Evolutionary conservation across 2,329 filamentous ascomycete species (phyloP).

Genomic region (Colletotrichum coccodes): DNA sequence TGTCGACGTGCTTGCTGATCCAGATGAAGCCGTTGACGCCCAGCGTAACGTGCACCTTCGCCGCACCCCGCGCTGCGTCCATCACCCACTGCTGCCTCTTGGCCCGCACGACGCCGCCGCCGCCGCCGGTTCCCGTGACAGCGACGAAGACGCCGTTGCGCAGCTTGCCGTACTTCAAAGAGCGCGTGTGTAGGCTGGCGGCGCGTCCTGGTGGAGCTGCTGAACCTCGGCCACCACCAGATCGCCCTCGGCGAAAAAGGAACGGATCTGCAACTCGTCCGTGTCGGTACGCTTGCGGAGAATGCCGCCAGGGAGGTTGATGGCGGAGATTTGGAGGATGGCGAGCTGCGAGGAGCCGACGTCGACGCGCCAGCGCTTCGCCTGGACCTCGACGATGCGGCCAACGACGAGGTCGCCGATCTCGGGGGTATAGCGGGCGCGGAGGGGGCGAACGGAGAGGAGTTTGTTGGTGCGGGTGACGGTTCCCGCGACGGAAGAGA

Average conservation of each 20-base stretch:
- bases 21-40: slow-evolving; percentile 98
- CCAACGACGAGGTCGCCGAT: slow-evolving; percentile 97
- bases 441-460: slow-evolving; percentile 88
- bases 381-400: slow-evolving; percentile 93
- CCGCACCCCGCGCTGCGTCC: slow-evolving; percentile 62
- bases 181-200: slow-evolving; percentile 89
- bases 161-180: slow-evolving; percentile 93
- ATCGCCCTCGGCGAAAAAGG: slow-evolving; percentile 97
- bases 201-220: slow-evolving; percentile 84
- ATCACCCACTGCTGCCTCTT: slow-evolving; percentile 91
- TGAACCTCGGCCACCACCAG: slow-evolving; percentile 95
- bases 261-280: slow-evolving; percentile 95
- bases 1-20: slow-evolving; percentile 86
- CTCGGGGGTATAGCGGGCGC: slow-evolving; percentile 93
- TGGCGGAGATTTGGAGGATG: slow-evolving; percentile 84
- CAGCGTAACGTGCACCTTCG: slow-evolving; percentile 84
- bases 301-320: slow-evolving; percentile 95
- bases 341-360: slow-evolving; percentile 89
- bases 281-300: slow-evolving; percentile 91
- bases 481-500: slow-evolving; percentile 89
- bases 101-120: slow-evolving; percentile 84
- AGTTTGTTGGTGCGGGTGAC: slow-evolving; percentile 96
- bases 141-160: slow-evolving; percentile 91
- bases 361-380: slow-evolving; percentile 93
- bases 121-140: slow-evolving; percentile 83